A percentile compares a stretch with the other conserved stretches of the same genome.
Conservation (phyloP, 2,329 filamentous ascomycete genomes). For the Colletotrichum chrysophilum region DNA sequence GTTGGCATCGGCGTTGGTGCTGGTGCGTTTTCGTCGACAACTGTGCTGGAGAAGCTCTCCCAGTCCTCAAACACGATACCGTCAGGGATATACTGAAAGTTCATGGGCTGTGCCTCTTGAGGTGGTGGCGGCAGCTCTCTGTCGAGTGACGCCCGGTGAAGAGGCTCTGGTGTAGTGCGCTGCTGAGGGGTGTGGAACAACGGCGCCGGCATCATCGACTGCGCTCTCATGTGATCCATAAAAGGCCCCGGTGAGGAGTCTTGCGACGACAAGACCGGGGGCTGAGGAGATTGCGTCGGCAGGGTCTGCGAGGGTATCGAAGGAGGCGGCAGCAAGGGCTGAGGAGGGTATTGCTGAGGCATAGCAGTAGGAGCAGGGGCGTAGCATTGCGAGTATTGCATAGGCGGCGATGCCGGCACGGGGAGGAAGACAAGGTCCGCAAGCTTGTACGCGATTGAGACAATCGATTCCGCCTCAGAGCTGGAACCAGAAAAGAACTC, state of each 20-base stretch:
- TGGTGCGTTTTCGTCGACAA: slow-evolving; percentile 34
- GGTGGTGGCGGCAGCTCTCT: slow-evolving; percentile 23
- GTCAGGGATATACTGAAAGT: slow-evolving; percentile 47
- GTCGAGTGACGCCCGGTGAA: slow-evolving; percentile 19
- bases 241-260: slow-evolving; percentile 11
- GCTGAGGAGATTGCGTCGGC: slow-evolving; percentile 19
- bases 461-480: slow-evolving; percentile 61
- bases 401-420: slow-evolving; percentile 21
- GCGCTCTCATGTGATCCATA: slow-evolving; percentile 20
- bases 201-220: slow-evolving; percentile 21
- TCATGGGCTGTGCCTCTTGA: slow-evolving; percentile 35
- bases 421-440: slow-evolving; percentile 48
- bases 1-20: slow-evolving; percentile 23
- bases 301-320: slow-evolving; percentile 23
- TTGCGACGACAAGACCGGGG: slow-evolving; percentile 20
- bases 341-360: slow-evolving; percentile 20
- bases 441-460: slow-evolving; percentile 62
- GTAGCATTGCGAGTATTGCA: slow-evolving; percentile 23
- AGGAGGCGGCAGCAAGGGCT: slow-evolving; percentile 22
- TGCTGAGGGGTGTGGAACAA: slow-evolving; percentile 17
- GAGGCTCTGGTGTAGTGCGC: slow-evolving; percentile 14
- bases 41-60: slow-evolving; percentile 41
- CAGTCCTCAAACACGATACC: slow-evolving; percentile 46
- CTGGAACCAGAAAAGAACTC: slow-evolving; percentile 67
- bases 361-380: slow-evolving; percentile 15